phyloP scores from a whole-genome alignment of 2,329 filamentous ascomycete genomes.

The Aureobasidium sp. region DNA sequence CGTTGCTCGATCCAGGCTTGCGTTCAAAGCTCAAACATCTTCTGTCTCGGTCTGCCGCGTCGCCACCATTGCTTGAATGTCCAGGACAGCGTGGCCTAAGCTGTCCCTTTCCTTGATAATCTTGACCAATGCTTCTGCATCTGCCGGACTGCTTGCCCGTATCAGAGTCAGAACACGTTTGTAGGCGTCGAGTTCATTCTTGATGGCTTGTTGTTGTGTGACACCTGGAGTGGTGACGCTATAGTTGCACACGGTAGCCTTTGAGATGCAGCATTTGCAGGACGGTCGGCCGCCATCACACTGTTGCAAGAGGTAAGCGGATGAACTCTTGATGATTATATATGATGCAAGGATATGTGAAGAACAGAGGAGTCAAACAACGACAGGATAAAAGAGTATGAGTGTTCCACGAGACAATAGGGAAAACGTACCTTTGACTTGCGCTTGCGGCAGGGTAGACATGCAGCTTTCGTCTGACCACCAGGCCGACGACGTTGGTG shows the following conservation, averaged over 20 bases:
- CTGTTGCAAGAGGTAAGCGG: neutral
- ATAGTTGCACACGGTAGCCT: neutral
- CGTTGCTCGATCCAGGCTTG: no score
- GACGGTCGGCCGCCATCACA: neutral
- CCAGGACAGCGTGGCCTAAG: neutral
- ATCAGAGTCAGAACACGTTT: neutral
- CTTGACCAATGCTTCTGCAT: neutral
- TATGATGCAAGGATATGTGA: neutral
- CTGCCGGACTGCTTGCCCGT: neutral
- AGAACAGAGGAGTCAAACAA: neutral
- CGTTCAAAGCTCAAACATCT: neutral
- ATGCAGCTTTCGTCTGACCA: constrained; percentile 15
- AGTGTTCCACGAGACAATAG: neutral
- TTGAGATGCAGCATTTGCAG: neutral
- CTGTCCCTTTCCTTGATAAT: constrained; percentile 24
- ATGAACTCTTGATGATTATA: no score
- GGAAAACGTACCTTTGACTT: constrained; percentile 13
- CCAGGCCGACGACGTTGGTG: neutral
- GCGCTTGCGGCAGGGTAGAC: constrained; percentile 10
- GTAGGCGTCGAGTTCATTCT: constrained; percentile 2
- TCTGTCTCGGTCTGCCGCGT: neutral
- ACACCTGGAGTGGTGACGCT: constrained; percentile 8
- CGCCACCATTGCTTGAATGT: neutral
- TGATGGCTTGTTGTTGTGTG: constrained; percentile 14
- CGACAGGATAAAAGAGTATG: neutral